phyloP scores from a whole-genome alignment of 345 rosid species.

The Lagerstroemia speciosa region DNA sequence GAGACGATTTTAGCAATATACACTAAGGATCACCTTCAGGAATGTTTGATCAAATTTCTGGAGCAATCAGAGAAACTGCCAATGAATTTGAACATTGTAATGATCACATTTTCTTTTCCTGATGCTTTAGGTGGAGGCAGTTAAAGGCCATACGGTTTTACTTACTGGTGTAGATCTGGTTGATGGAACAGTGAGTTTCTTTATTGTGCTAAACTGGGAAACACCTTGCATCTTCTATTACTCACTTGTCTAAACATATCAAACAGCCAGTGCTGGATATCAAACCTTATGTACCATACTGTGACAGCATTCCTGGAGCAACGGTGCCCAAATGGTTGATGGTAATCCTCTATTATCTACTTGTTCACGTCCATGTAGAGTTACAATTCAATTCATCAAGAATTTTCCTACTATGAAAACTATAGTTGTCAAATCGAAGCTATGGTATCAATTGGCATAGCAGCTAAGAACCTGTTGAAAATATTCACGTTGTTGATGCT shows the following conservation, averaged over 20 bases:
- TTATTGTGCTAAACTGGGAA: conserved; percentile 4
- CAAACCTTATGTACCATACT: conserved; percentile 85
- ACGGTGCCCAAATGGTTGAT: conserved; percentile 69
- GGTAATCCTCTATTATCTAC: conserved; percentile 30
- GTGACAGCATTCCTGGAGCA: conserved; percentile 69
- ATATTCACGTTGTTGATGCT: background rate
- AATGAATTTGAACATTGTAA: background rate
- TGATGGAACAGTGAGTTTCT: conserved; percentile 77
- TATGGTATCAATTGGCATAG: background rate
- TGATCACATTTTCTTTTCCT: background rate
- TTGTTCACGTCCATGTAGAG: background rate
- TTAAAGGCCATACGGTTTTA: conserved; percentile 54
- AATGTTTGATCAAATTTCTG: background rate
- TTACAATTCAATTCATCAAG: background rate
- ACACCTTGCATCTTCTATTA: background rate
- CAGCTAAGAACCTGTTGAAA: background rate
- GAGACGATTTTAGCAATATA: background rate
- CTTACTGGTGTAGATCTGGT: conserved; percentile 93
- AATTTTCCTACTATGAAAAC: background rate
- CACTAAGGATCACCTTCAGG: background rate
- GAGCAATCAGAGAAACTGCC: background rate
- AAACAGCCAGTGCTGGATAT: conserved; percentile 75
- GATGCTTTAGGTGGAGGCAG: conserved; percentile 55
- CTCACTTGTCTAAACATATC: conserved; percentile 13
- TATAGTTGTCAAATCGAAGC: background rate